Evolutionary conservation across 2,329 filamentous ascomycete genomes (phyloP).

Genomic region (Penicillium sp.): DNA sequence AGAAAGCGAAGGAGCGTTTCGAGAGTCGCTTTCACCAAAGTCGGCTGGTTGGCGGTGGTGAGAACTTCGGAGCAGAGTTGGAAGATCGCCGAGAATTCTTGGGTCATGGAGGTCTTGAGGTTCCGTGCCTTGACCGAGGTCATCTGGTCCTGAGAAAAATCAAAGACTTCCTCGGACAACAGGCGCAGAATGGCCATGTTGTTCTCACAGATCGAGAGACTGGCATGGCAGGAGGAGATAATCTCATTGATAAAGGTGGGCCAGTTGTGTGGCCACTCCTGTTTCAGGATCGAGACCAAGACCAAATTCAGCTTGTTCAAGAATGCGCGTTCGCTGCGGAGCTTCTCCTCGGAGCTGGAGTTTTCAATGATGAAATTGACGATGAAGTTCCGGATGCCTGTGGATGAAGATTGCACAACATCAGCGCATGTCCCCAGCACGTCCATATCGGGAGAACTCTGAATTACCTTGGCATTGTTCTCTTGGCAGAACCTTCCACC

Average conservation of each 20-base stretch:
- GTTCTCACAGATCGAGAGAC: constrained; percentile 96
- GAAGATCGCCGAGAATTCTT: constrained; percentile 98
- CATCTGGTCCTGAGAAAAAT: constrained; percentile 98
- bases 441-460: not conserved
- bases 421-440: not conserved
- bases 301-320: constrained; percentile 98
- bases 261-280: constrained; percentile 99
- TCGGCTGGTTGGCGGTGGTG: constrained; percentile 80
- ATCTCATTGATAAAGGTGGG: constrained; percentile 99
- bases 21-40: constrained; percentile 89
- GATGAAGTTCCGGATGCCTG: constrained; percentile 97
- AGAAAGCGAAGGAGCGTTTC: constrained; percentile 94
- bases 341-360: constrained; percentile 81
- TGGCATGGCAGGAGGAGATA: constrained; percentile 90
- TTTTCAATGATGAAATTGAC: constrained; percentile 97
- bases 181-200: constrained; percentile 98
- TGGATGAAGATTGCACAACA: constrained; percentile 6
- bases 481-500: constrained; percentile 95
- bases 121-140: constrained; percentile 96
- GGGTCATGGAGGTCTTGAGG: constrained; percentile 96
- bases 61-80: constrained; percentile 95
- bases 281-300: constrained; percentile 94
- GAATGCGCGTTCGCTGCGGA: constrained; percentile 78
- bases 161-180: constrained; percentile 96
- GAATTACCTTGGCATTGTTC: constrained; percentile 83